Evolutionary conservation across 768 basidiomycete species (phyloP), one percentile per base, ranked within the genome.

Genomic region (Podaxis carcinomalis): DNA sequence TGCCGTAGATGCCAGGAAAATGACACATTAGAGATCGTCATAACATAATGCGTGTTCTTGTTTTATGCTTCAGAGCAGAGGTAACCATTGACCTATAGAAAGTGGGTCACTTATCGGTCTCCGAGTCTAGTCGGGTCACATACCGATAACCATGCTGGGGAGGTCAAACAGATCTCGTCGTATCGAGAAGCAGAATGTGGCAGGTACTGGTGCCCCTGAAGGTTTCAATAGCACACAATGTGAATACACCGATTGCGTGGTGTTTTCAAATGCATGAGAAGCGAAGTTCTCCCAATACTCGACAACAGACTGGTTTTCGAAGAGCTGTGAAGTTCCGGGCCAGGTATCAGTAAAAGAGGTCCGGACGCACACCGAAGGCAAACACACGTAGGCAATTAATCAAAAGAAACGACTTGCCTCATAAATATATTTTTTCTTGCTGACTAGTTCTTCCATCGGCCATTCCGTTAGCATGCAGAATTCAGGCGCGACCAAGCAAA

Each of bases 241-340:
- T 61, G 92, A 91, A 73, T 94, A 95, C 56, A 98, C 93, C 1
- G 93, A 92, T 75, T 94, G 94, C 39, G 94, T 93, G 55, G 95
- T 93, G 74, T 95, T 97, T 73, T 99, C 96, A 68, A 99, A 99
- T 5, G 97, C 96, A 73, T 98, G 94, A 53, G 89, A 86, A 27
- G 93, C 93, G 72, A 98, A 98, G 73, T 92, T 93, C 74, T 98
- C 97, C 89, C 92, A 95, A 72, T 94, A 95, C 71, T 94, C 91
- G 55, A 97, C 95, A 55, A 88, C 92, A 53, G 94, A 95, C 72
- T 93, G 90, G 72, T 95, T 93, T 76, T 97, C 94, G 71, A 98
- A 95, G 56, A 98, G 78, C 91, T 95, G 40, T 44, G 47, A 51
- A 51, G 52, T 55, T 37, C 42, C 37, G 25, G 25, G 23, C 56